phyloP scores from a whole-genome alignment of 305 asterid species.

The Fraxinus platypoda region DNA sequence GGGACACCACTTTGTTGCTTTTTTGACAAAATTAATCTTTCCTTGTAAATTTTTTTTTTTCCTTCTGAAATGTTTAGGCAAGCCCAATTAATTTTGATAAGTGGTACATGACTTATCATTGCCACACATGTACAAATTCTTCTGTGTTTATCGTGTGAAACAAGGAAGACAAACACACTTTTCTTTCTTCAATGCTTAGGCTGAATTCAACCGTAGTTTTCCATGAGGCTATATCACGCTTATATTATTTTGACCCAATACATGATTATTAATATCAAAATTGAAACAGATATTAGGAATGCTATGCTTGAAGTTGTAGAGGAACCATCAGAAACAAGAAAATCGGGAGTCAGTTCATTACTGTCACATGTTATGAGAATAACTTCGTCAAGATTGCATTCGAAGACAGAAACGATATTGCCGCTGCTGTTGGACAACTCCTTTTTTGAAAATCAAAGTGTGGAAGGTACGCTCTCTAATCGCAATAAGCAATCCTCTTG shows the following conservation, averaged over 20 bases:
- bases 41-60: neutral
- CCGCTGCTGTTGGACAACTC: constrained; percentile 57
- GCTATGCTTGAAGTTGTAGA: constrained; percentile 72
- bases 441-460: constrained; percentile 37
- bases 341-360: constrained; percentile 61
- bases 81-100: neutral
- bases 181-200: constrained; percentile 3
- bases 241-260: constrained; percentile 1
- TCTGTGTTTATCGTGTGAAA: constrained; percentile 4
- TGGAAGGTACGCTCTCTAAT: constrained; percentile 47
- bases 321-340: constrained; percentile 59
- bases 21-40: neutral
- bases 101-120: neutral
- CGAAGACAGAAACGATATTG: constrained; percentile 52
- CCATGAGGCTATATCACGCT: constrained; percentile 8
- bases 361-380: constrained; percentile 67
- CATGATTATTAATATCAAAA: constrained; percentile 15
- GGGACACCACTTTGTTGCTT: neutral
- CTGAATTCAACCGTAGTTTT: neutral
- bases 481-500: neutral
- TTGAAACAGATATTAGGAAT: constrained; percentile 54
- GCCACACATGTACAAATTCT: neutral
- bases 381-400: constrained; percentile 75
- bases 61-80: neutral
- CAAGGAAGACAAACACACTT: neutral